A percentile compares a stretch with the other conserved stretches of the same genome.
phyloP scores from a whole-genome alignment of 2,329 filamentous ascomycete species.

The Fusarium acutatum region DNA sequence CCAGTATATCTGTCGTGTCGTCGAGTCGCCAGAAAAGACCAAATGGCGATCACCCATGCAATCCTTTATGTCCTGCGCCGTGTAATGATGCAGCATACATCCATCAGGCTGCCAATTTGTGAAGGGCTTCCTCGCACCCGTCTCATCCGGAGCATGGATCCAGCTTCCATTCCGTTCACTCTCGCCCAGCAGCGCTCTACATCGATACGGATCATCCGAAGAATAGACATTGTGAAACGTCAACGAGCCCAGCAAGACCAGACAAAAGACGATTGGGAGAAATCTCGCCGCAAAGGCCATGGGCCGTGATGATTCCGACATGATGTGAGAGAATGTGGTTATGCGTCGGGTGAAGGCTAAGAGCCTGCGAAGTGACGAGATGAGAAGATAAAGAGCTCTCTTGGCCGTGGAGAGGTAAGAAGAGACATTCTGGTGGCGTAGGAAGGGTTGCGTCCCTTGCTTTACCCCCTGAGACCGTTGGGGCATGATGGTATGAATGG shows the following conservation, averaged over 20 bases:
- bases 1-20: conserved; percentile 68
- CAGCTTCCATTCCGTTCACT: conserved; percentile 57
- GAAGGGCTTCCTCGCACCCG: conserved; percentile 45
- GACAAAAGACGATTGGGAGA: conserved; percentile 32
- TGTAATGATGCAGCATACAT: conserved; percentile 67
- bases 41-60: conserved; percentile 63
- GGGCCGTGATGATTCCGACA: conserved; percentile 14
- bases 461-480: not conserved
- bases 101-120: conserved; percentile 67
- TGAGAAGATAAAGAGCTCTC: not conserved
- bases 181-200: conserved; percentile 52
- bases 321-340: not conserved
- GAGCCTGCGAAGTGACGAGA: not conserved
- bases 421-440: conserved; percentile 1
- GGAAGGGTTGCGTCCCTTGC: not conserved
- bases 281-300: conserved; percentile 18
- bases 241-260: conserved; percentile 25
- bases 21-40: conserved; percentile 70
- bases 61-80: conserved; percentile 56
- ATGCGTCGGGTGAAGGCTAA: not conserved
- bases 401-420: not conserved
- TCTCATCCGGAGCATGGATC: conserved; percentile 47
- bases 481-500: conserved; percentile 1
- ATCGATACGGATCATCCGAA: conserved; percentile 60
- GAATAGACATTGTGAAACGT: conserved; percentile 18